Evolutionary conservation across 768 basidiomycete genomes (phyloP).

Genomic region (Dacryopinax spathularia): DNA sequence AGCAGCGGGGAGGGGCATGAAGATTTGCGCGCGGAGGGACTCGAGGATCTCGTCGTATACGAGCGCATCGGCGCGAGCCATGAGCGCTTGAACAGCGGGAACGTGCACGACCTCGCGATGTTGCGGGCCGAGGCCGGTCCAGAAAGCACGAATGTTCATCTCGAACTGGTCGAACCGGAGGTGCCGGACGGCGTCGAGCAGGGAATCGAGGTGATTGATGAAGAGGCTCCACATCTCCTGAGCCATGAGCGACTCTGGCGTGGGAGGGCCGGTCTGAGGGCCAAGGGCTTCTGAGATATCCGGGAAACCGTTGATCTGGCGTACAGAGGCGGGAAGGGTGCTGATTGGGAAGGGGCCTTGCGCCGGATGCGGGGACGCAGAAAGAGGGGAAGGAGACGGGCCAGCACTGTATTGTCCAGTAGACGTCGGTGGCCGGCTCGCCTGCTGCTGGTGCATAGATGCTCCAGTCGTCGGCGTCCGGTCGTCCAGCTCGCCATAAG

Average conservation of each 20-base stretch:
- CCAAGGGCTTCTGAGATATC: slow-evolving; percentile 75
- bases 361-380: neutral
- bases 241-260: slow-evolving; percentile 62
- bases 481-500: neutral
- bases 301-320: slow-evolving; percentile 67
- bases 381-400: neutral
- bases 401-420: neutral
- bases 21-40: slow-evolving; percentile 68
- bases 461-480: neutral
- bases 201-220: slow-evolving; percentile 73
- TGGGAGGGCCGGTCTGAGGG: slow-evolving; percentile 40
- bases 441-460: neutral
- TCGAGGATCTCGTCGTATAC: slow-evolving; percentile 88
- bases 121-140: slow-evolving; percentile 55
- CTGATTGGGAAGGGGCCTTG: slow-evolving; percentile 25
- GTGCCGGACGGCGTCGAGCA: slow-evolving; percentile 60
- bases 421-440: neutral
- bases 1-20: slow-evolving; percentile 54
- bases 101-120: slow-evolving; percentile 83
- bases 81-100: slow-evolving; percentile 71
- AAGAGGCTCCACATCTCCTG: slow-evolving; percentile 87
- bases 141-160: slow-evolving; percentile 72
- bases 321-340: slow-evolving; percentile 48
- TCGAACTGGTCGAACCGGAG: slow-evolving; percentile 86
- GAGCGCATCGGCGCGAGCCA: slow-evolving; percentile 81